Percentiles rank a stretch among this genome's conserved stretches.
phyloP scores from a whole-genome alignment of 1,284 basidiomycete genomes.

The Ganoderma multipileum region DNA sequence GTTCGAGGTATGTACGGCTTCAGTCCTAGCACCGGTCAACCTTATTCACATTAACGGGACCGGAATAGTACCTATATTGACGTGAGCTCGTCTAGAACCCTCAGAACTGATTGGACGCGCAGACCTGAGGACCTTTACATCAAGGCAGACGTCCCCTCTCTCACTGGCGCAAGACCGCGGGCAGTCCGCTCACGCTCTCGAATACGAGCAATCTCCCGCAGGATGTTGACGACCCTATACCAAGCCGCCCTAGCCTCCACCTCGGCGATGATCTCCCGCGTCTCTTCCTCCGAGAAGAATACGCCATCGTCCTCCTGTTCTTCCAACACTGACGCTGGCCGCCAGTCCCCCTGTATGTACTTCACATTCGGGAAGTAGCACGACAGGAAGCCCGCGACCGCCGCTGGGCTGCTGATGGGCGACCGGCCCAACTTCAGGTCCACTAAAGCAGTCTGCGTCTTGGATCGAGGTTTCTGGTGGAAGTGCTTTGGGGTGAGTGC shows the following conservation, averaged over 20 bases:
- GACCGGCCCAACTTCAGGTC: constrained; percentile 12
- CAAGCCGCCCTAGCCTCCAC: not conserved
- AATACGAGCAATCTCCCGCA: not conserved
- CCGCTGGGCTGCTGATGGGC: not conserved
- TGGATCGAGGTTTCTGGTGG: not conserved
- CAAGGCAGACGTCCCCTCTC: not conserved
- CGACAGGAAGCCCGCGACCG: constrained; percentile 11
- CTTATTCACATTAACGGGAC: no score
- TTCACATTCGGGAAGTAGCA: constrained; percentile 7
- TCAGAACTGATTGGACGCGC: no score
- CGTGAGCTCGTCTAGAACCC: no score
- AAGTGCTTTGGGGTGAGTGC: not conserved
- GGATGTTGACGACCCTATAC: not conserved
- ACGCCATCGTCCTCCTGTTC: not conserved
- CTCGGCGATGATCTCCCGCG: constrained; percentile 8
- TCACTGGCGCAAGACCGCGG: not conserved
- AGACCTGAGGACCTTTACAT: not conserved
- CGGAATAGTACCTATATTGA: no score
- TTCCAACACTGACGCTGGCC: not conserved
- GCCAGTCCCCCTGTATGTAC: not conserved
- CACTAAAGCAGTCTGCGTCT: not conserved
- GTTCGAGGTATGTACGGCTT: no score
- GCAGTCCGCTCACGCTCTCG: not conserved
- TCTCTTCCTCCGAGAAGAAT: constrained; percentile 4
- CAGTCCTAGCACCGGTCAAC: no score